phyloP scores from a whole-genome alignment of 331 rosid species.

The Acacia pycnantha region DNA sequence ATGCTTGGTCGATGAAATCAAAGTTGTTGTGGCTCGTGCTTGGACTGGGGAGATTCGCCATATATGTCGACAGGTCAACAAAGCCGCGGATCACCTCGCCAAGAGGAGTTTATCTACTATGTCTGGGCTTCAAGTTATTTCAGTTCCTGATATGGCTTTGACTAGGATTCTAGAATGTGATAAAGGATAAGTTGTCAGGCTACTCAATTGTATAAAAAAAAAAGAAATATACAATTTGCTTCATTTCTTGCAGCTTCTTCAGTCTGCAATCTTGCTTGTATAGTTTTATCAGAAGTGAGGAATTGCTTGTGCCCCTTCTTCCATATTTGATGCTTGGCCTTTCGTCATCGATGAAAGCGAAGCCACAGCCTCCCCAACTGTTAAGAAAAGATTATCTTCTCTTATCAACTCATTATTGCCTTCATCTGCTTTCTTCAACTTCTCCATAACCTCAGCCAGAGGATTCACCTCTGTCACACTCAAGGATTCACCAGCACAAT shows the following conservation, averaged over 20 bases:
- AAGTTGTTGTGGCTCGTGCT: too few relatives aligned
- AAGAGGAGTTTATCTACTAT: too few relatives aligned
- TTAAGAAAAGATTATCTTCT: slow-evolving; percentile 57
- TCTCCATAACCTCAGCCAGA: slow-evolving; percentile 72
- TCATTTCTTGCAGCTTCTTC: slow-evolving; percentile 4
- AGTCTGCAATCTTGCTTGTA: slow-evolving; percentile 9
- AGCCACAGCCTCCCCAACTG: slow-evolving; percentile 77
- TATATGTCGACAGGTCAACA: too few relatives aligned
- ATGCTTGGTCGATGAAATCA: too few relatives aligned
- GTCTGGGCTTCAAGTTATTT: too few relatives aligned
- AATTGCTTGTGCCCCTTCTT: slow-evolving; percentile 15
- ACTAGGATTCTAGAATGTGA: too few relatives aligned
- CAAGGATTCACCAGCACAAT: slow-evolving; percentile 85
- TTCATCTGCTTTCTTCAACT: slow-evolving; percentile 56
- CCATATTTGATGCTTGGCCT: slow-evolving; percentile 30
- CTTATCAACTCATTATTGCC: slow-evolving; percentile 33
- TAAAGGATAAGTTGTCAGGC: too few relatives aligned
- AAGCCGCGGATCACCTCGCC: too few relatives aligned
- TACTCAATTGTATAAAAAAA: too few relatives aligned
- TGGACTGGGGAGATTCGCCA: too few relatives aligned
- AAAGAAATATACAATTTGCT: slow-evolving; percentile 6
- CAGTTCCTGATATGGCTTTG: too few relatives aligned
- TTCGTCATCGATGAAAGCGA: slow-evolving; percentile 55
- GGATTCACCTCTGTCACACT: too few relatives aligned
- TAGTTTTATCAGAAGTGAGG: not conserved